These are phyloP conservation scores for Cyclotella baltica DNA, from an alignment of 108 stramenopile species.

Conservation along the genomic window DNA sequence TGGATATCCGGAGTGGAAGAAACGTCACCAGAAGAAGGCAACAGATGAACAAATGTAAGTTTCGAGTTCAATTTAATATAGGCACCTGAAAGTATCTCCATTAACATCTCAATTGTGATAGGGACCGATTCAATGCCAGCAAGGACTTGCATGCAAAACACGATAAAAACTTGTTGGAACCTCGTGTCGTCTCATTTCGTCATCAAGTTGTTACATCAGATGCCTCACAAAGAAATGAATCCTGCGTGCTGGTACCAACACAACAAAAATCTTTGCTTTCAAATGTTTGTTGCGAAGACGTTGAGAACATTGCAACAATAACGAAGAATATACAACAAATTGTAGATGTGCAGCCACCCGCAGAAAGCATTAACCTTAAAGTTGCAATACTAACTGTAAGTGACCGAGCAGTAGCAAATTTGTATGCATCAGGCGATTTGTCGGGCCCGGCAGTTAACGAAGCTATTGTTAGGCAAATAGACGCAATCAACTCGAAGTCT, in stretches of 20 bases:
- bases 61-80: not conserved
- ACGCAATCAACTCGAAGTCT: conserved; percentile 30
- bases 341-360: conserved; percentile 36
- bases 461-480: conserved; percentile 40
- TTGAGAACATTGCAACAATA: conserved; percentile 36
- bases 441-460: conserved; percentile 84
- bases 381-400: conserved; percentile 86
- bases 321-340: not conserved
- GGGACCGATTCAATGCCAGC: conserved; percentile 75
- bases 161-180: conserved; percentile 72
- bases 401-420: conserved; percentile 78
- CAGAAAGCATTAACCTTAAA: conserved; percentile 47
- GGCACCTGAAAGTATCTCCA: too few species aligned
- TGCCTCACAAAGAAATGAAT: conserved; percentile 3
- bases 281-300: conserved; percentile 91
- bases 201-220: conserved; percentile 2
- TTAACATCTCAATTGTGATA: conserved; percentile 5
- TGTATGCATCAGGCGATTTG: conserved; percentile 82
- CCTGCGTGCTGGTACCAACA: not conserved
- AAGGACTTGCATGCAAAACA: conserved; percentile 77
- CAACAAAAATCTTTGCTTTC: conserved; percentile 63
- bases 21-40: conserved; percentile 75
- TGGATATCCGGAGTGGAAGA: conserved; percentile 86
- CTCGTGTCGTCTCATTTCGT: conserved; percentile 27
- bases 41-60: conserved; percentile 78